Base-by-base conservation (phyloP, 2,329 filamentous ascomycete species). In the Neurospora sp. region DNA sequence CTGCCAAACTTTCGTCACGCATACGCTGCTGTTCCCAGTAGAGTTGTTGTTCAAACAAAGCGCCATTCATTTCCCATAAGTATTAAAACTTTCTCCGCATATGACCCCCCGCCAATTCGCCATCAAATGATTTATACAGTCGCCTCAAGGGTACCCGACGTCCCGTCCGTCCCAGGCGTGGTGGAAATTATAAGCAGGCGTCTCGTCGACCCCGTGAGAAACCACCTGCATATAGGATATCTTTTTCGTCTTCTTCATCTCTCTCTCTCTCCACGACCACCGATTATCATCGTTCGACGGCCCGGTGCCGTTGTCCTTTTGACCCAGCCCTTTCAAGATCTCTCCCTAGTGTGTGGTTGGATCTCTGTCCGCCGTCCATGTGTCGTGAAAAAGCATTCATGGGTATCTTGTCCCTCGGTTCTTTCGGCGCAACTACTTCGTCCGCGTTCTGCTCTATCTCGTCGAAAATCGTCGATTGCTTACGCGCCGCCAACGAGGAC, bases 401-500 rank as follows among this genome's bases (percentile, higher is more conserved):
- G 52, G 52, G 52, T 62, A 62, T 62, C 52, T 62, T 36, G 28
- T 62, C 23, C 23, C 23, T 62, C 52, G 28, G 2, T 62, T 62
- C 52, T 62, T 62, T 28, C 43, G 52, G 15, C 10, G 52, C 23
- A 33, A 36, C 12, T 8, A 36, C 28, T 62, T 33, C 52, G 52
- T 62, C 52, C 52, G 52, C 52, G 1, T 62, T 10, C 15, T 17
- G 52, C 52, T 36, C 52, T 2, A 17, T 62, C 1, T 62, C 23
- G 28, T 62, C 52, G 12, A 62, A 62, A 33, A 5, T 33, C 23
- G 52, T 17, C 1, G 52, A 62, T 33, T 36, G 52, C 28, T 71
- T 86, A 90, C 78, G 88, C 88, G 79, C 86, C 88, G 71, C 87
- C 88, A 73, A 91, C 88, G 70, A 91, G 84, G 71, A 90, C 87